Evolutionary conservation across 2,329 filamentous ascomycete genomes (phyloP), one percentile per base, ranked within the genome.

Genomic region (Monosporascus sp.): DNA sequence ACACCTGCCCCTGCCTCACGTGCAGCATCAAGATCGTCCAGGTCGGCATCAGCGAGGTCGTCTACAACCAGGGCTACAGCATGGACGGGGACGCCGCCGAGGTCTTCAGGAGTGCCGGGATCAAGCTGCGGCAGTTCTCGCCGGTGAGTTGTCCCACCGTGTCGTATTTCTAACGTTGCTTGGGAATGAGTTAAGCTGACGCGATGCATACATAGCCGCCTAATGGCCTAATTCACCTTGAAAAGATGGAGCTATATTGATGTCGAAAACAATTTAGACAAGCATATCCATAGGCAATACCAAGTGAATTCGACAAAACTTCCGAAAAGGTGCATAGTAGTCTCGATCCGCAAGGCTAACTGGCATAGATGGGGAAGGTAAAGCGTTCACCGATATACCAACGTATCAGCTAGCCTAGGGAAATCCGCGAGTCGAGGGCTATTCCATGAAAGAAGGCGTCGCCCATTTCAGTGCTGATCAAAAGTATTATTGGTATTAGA

Each of bases 11-110:
- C 4, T 99, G 94, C 69, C 77, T 99, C 70, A 99, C 94, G 2
- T 99, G 94, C 72, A 96, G 90, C 65, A 96, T 99, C 76, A 99
- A 99, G 76, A 97, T 99, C 65, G 89, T 90, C 22, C 94, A 99
- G 74, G 90, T 97, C 7, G 94, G 94, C 18, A 96, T 99, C 60
- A 85, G 83, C 43, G 94, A 99, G 76, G 94, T 99, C 15, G 92
- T 99, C 15, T 99, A 96, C 65, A 92, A 85, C 60, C 88, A 95
- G 67, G 85, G 88, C 25, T 99, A 99, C 69, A 93, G 93, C 68
- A 97, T 99, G 87, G 94, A 99, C 66, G 82, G 77, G 41, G 84
- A 90, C 69, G 89, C 90, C 38, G 90, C 92, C 8, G 81, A 82
- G 50, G 88, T 99, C 27, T 89, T 99, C 61, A 77, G 83, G 54